phyloP scores from a whole-genome alignment of 495 filamentous ascomycete genomes.

The Aspergillus ostianus region DNA sequence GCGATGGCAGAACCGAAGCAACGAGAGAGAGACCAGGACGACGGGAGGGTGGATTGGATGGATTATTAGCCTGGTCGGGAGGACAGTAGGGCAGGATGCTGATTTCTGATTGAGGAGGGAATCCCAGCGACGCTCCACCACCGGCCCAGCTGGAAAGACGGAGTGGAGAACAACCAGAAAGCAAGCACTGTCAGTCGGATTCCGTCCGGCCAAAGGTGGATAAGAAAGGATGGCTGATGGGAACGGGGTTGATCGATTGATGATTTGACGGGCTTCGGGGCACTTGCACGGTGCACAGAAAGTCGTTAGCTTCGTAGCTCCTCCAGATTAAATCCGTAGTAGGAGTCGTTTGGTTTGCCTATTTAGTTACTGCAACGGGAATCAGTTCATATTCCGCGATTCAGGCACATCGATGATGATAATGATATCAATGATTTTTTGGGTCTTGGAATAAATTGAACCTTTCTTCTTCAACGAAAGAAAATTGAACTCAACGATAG shows the following conservation, averaged over 20 bases:
- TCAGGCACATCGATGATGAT: conserved; percentile 3
- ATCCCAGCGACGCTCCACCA: conserved; percentile 5
- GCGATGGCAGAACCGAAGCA: not conserved
- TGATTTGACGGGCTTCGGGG: not conserved
- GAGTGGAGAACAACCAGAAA: conserved; percentile 3
- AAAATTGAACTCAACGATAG: not conserved
- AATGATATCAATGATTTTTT: not conserved
- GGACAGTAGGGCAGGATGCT: not conserved
- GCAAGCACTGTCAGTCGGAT: conserved; percentile 6
- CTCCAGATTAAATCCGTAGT: too few species aligned
- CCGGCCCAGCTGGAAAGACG: conserved; percentile 7
- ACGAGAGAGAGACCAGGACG: too few species aligned
- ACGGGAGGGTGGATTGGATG: not conserved
- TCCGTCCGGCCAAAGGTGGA: not conserved
- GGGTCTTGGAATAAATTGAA: too few species aligned
- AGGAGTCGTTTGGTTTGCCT: too few species aligned
- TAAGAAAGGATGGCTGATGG: not conserved
- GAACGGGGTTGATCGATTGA: not conserved
- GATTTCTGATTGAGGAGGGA: conserved; percentile 7
- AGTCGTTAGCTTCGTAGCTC: too few species aligned
- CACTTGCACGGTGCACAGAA: too few species aligned
- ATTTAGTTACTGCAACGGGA: too few species aligned
- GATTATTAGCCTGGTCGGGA: not conserved
- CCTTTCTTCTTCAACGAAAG: not conserved
- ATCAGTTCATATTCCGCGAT: too few species aligned